phyloP scores from a whole-genome alignment of 2,329 filamentous ascomycete genomes.

The Decorospora gaudefroyi region DNA sequence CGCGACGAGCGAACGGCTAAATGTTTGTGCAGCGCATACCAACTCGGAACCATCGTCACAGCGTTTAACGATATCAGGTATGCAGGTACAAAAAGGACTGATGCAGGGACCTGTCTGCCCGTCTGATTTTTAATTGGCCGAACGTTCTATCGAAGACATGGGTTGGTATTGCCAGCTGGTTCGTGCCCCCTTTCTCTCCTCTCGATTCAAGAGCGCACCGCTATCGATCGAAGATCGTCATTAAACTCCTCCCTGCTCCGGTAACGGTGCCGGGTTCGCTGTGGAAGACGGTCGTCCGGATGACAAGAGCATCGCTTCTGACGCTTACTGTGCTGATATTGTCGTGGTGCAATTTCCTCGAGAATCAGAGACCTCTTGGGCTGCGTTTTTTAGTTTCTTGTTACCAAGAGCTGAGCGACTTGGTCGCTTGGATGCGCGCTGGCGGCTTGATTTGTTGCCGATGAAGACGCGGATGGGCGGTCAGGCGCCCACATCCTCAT shows the following conservation, averaged over 20 bases:
- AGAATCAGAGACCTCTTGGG: too few species aligned
- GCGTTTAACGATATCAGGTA: conserved; percentile 16
- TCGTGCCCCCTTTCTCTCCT: conserved; percentile 17
- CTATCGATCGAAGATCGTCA: conserved; percentile 9
- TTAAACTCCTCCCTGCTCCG: conserved; percentile 10
- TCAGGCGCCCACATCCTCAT: conserved; percentile 5
- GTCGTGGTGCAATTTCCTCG: too few species aligned
- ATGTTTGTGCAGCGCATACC: conserved; percentile 23
- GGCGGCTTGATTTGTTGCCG: conserved; percentile 1
- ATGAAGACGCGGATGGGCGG: not conserved
- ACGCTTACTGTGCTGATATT: too few species aligned
- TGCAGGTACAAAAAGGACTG: conserved; percentile 32
- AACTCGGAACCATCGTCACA: conserved; percentile 23
- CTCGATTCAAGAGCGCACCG: conserved; percentile 18
- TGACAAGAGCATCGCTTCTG: too few species aligned
- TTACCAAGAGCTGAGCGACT: conserved; percentile 10
- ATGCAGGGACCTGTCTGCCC: conserved; percentile 11
- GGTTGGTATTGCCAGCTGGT: conserved; percentile 16
- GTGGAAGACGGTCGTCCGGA: not conserved
- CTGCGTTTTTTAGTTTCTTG: conserved; percentile 1
- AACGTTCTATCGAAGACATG: conserved; percentile 19
- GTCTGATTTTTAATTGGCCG: conserved; percentile 23
- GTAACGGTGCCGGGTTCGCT: not conserved
- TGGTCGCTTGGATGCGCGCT: conserved; percentile 8
- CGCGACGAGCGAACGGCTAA: conserved; percentile 22